These are phyloP conservation scores for Claviceps monticola DNA, from an alignment of 2,329 filamentous ascomycete species.

Conservation along the genomic window DNA sequence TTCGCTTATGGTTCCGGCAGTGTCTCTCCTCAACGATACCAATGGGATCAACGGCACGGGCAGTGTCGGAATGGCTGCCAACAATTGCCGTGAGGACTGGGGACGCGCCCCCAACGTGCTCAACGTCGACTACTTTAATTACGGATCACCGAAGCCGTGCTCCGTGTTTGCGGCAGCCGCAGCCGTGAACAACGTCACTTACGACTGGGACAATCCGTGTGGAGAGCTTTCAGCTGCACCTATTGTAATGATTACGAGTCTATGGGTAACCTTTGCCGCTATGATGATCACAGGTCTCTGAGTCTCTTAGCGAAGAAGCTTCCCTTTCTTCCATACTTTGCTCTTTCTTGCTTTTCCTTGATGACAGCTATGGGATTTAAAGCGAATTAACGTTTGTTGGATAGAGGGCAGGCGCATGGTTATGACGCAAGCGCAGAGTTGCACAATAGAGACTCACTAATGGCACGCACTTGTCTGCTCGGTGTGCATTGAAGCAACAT, in stretches of 20 bases:
- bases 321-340: background rate
- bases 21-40: conserved; percentile 54
- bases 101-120: conserved; percentile 60
- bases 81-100: conserved; percentile 51
- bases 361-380: too few species aligned
- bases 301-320: background rate
- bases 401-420: too few species aligned
- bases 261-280: conserved; percentile 17
- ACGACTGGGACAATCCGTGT: conserved; percentile 41
- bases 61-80: conserved; percentile 49
- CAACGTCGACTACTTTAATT: conserved; percentile 77
- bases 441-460: too few species aligned
- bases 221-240: conserved; percentile 20
- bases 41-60: conserved; percentile 53
- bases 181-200: conserved; percentile 57
- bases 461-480: too few species aligned
- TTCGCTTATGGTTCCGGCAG: conserved; percentile 57
- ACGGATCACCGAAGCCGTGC: conserved; percentile 43
- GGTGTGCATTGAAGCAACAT: too few species aligned
- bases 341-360: background rate
- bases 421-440: too few species aligned
- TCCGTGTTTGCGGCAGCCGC: conserved; percentile 67
- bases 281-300: background rate
- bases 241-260: background rate
- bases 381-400: too few species aligned